Conservation (phyloP, 2,329 filamentous ascomycete species). For the Penicillium glabrum region DNA sequence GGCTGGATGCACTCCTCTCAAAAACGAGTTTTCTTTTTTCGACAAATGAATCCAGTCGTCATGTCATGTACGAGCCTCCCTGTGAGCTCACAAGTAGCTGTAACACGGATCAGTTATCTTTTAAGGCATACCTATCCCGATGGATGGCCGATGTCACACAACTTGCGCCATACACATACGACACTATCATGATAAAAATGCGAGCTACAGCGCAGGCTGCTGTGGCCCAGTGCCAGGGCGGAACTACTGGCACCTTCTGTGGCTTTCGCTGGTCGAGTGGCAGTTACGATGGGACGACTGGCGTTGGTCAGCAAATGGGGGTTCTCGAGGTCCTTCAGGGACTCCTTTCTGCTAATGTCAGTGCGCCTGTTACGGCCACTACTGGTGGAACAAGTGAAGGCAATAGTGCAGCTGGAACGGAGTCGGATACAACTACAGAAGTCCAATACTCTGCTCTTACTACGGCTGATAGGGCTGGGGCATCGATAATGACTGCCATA, state of each 20-base stretch:
- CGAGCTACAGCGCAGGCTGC: constrained; percentile 54
- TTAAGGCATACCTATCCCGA: constrained; percentile 73
- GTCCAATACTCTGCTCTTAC: constrained; percentile 26
- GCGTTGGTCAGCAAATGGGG: constrained; percentile 41
- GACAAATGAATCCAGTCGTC: constrained; percentile 55
- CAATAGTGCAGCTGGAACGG: constrained; percentile 37
- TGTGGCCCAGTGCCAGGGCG: constrained; percentile 30
- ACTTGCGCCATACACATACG: constrained; percentile 56
- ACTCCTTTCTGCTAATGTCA: constrained; percentile 45
- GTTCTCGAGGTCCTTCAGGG: constrained; percentile 59
- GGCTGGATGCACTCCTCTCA: constrained; percentile 59
- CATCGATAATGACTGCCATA: constrained; percentile 30
- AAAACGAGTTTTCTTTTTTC: constrained; percentile 59
- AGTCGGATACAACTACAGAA: constrained; percentile 14
- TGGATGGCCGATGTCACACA: constrained; percentile 61
- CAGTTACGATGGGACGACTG: constrained; percentile 30
- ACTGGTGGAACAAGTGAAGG: constrained; percentile 58
- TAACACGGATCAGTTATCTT: constrained; percentile 69
- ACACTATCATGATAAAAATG: constrained; percentile 54
- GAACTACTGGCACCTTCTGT: constrained; percentile 38
- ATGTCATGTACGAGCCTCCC: constrained; percentile 63
- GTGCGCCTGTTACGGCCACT: constrained; percentile 42
- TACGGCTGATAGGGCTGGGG: constrained; percentile 27
- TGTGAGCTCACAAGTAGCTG: constrained; percentile 65
- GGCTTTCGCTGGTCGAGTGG: constrained; percentile 39